Evolutionary conservation across 1,139 yeast genomes (phyloP), one percentile per base, ranked within the genome.

Genomic region (Suhomyces bribrorum): DNA sequence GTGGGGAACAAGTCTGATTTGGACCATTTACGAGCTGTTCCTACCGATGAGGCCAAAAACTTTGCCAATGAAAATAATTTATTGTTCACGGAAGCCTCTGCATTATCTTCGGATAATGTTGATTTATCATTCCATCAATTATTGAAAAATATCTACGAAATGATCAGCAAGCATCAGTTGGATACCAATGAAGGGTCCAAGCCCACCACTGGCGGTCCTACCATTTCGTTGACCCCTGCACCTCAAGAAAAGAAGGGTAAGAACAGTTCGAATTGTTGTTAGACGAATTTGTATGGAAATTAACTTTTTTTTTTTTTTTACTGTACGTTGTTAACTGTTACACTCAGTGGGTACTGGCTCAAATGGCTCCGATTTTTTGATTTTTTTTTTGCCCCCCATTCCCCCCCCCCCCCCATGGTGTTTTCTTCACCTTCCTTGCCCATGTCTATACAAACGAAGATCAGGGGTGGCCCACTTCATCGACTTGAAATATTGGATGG

Each of bases 71-170:
- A 94, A 66, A 90, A 92, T 69, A 88, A 79, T 61, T 75, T 92
- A 54, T 74, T 92, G 56, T 92, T 92, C 63, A 90, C 96, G 36
- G 98, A 92, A 69, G 95, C 98, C n/a, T 84, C 95, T 44, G 98
- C 98, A 14, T 76, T 94, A 50, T 89, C 89, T 55, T 84, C 96
- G 29, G 95, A 92, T 56, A 94, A 94, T 62, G 98, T 92, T 43
- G 98, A 92, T 61, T 76, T 82, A 51, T 92, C 97, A 4, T 92
- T 92, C 77, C 89, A 89, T 62, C 95, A 89, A 61, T 79, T 94
- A 51, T 79, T 89, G 54, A 86, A 89, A 52, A 89, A 90, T 56
- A 92, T 92, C 55, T 90, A 90, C 67, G 96, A 90, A 56, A 86
- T 86, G 88, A 86, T 86, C 45, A 81, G 87, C 49, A 85, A 85